Base-by-base conservation (phyloP, 371 early-diverging fungal species). In the Enterospora canceri region DNA sequence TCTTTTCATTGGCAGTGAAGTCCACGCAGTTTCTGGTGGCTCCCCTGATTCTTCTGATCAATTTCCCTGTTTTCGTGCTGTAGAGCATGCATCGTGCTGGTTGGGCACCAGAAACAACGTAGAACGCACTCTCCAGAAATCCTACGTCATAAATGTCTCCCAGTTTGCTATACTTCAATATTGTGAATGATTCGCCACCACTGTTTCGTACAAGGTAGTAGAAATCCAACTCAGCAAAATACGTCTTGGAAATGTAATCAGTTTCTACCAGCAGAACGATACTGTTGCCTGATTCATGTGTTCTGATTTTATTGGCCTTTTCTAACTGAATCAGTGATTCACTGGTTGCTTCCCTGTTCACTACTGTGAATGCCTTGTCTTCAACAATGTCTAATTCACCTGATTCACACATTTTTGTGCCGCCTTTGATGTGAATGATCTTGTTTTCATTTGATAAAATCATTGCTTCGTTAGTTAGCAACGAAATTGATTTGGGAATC, bases 61-160 rank as follows among this genome's bases (percentile, higher is more conserved):
- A 33, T 19, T 68, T 63, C 29, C 58, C 58, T 12, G 58, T 64
- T 1, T 53, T 23, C 26, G 8, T 24, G 47, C 74, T 66, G 49
- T 58, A 75, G 21, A 68, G 56, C 30, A 40, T 55, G 19, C 77
- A 66, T 48, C 65, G 49, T 30, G 74, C 67, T 5, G 82, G 82
- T 50, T 76, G 78, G 46, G 65, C 30, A 15, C 78, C 78, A 60
- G 66, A 76, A 54, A 74, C 70, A 4, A 81, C 75, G 50, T 49
- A 64, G 67, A 76, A 78, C 26, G 57, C 60, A 46, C 73, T 46
- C 34, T 72, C 49, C 46, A 71, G 34, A 76, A 78, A 70, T 32
- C 40, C 19, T 56, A 62, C 74, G 53, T 65, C 34, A 24, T 40
- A 47, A 53, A 75, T 33, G 57, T 68, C 58, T 1, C 40, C 15